Base-by-base conservation (phyloP, 768 basidiomycete species). In the Coprinellus micaceus region DNA sequence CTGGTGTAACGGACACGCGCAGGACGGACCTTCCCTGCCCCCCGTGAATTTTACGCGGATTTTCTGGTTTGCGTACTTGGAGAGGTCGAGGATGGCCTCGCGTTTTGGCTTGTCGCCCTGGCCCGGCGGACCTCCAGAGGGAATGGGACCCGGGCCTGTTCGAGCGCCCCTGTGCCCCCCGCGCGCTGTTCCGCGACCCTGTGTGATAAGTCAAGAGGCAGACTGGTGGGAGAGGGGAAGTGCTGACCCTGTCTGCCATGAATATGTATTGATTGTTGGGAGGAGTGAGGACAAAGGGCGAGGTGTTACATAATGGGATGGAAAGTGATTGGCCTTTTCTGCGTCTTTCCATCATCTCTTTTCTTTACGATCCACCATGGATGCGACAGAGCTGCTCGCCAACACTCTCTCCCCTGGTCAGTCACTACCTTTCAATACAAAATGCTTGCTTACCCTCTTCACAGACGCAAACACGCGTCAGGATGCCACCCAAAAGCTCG, bases 1-100 rank as follows among this genome's bases (percentile, higher is more conserved):
- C 13, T 19, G 15, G 47, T 21, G 25, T 29, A 30, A 15, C n/a
- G 36, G 11, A 50, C n/a, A 21, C 33, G 30, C 33, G 7, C 7
- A 17, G 40, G 6, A 53, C 54, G 37, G 58, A 91, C 95, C 94
- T 82, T 99, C 94, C 39, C 97, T 77, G 37, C 96, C 96, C 43
- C 97, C 97, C n/a, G 93, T 93, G 67, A 99, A 98, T 72, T 97
- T 98, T 66, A 98, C 94, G 54, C 93, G 77, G 67, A 99, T 91
- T 59, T 85, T 82, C 71, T 94, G 86, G 70, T 96, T 91, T 52
- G 89, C 89, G 64, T 97, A 98, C 71, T 96, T 95, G 48, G 90
- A 85, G 29, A 98, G 85, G 70, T 98, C 94, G 29, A 98, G 84
- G 71, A 98, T 98, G 26, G 93, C 91, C 71, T 98, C 96, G 41